phyloP scores from a whole-genome alignment of 2,329 filamentous ascomycete species.

The Fusarium brachygibbosum region DNA sequence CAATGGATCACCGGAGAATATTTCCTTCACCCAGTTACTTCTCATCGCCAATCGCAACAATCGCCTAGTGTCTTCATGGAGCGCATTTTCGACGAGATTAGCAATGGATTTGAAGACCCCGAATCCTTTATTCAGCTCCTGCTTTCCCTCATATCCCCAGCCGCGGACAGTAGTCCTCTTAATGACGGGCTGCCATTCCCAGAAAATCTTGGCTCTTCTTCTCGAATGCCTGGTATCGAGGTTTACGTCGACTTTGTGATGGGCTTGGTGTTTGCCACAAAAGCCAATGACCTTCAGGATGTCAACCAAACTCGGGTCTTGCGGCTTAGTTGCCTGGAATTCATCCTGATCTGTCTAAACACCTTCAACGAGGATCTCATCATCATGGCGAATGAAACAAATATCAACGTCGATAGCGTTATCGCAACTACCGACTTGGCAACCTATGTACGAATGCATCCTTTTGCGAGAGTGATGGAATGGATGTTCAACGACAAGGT shows the following conservation, averaged over 20 bases:
- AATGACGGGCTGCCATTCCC: constrained; percentile 88
- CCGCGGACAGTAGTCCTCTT: constrained; percentile 70
- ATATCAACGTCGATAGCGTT: constrained; percentile 78
- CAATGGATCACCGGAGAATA: constrained; percentile 79
- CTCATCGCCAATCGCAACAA: constrained; percentile 52
- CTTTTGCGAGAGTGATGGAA: constrained; percentile 95
- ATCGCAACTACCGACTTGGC: constrained; percentile 81
- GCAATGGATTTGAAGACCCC: constrained; percentile 85
- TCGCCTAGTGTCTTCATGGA: constrained; percentile 65
- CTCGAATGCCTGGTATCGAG: constrained; percentile 85
- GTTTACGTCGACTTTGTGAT: constrained; percentile 93
- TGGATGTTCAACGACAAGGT: constrained; percentile 98
- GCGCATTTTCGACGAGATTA: constrained; percentile 79
- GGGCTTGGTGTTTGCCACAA: constrained; percentile 80
- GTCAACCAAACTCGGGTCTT: constrained; percentile 78
- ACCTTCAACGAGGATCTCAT: constrained; percentile 97
- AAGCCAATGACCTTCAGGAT: constrained; percentile 74
- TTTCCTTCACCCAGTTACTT: constrained; percentile 53
- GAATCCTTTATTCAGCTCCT: constrained; percentile 86
- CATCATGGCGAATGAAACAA: constrained; percentile 83
- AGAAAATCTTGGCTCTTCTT: constrained; percentile 82
- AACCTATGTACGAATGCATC: constrained; percentile 87
- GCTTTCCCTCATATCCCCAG: constrained; percentile 77
- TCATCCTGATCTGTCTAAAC: constrained; percentile 81
- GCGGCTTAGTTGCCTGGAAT: constrained; percentile 84